Conservation (phyloP, 345 rosid species). For the Murraya koenigii region DNA sequence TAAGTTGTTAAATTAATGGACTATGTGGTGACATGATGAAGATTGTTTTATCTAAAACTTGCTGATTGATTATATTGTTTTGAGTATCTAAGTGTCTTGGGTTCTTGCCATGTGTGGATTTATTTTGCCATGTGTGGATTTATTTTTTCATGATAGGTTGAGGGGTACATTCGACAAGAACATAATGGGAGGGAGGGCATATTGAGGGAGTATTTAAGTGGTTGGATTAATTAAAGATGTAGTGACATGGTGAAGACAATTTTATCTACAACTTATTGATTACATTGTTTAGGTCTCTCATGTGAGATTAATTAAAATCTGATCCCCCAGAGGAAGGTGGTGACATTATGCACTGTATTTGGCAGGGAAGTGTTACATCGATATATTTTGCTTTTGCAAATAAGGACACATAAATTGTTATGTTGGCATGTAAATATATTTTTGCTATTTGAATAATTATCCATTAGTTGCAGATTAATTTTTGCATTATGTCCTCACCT, state of each 20-base stretch:
- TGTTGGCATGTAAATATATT: not conserved
- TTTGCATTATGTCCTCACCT: not conserved
- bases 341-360: not conserved
- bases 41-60: not conserved
- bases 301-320: not conserved
- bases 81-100: too few relatives aligned
- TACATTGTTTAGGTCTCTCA: not conserved
- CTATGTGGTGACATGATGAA: not conserved
- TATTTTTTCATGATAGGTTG: too few relatives aligned
- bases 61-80: too few relatives aligned
- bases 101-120: too few relatives aligned
- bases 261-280: not conserved
- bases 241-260: not conserved
- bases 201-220: not conserved
- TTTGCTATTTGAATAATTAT: not conserved
- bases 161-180: not conserved
- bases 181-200: not conserved
- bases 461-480: not conserved
- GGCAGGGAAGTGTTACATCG: not conserved
- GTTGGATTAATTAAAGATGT: not conserved
- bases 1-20: not conserved
- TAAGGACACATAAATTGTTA: not conserved
- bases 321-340: not conserved
- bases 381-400: not conserved
- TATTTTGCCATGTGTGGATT: too few relatives aligned